A percentile compares a stretch with the other conserved stretches of the same genome.
These are phyloP conservation scores for Macrolepiota albuminosa DNA, from an alignment of 768 basidiomycete genomes.

Conservation along the genomic window DNA sequence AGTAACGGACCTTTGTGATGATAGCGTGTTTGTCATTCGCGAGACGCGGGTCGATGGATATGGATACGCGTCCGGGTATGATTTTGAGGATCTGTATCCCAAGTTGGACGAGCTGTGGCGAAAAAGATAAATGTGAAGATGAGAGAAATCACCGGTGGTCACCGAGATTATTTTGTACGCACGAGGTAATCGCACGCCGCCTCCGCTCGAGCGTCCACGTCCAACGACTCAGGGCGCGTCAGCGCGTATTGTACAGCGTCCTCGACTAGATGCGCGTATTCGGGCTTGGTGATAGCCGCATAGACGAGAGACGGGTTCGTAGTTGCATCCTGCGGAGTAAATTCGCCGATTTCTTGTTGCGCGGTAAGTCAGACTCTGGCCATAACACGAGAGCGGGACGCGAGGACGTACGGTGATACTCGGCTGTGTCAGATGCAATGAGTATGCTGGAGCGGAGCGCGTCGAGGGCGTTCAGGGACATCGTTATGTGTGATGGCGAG, in stretches of 20 bases:
- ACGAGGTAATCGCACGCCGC: conserved; percentile 28
- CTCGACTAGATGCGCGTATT: conserved; percentile 27
- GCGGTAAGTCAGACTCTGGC: neutral
- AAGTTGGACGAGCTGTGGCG: conserved; percentile 26
- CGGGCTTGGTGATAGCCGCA: conserved; percentile 27
- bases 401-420: conserved; percentile 24
- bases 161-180: neutral
- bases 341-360: conserved; percentile 25
- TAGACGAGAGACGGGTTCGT: conserved; percentile 31
- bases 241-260: conserved; percentile 24
- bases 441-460: conserved; percentile 25
- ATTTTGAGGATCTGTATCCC: conserved; percentile 26
- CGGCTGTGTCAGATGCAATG: conserved; percentile 31
- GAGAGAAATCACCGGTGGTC: neutral
- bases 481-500: too few relatives aligned
- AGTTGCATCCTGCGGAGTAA: conserved; percentile 28
- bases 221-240: conserved; percentile 5
- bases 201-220: conserved; percentile 15
- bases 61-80: conserved; percentile 30
- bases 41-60: conserved; percentile 32
- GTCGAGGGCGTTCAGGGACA: conserved; percentile 22
- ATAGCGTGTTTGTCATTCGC: conserved; percentile 23
- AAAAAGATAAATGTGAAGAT: neutral
- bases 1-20: conserved; percentile 18
- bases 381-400: too few relatives aligned